Conservation (phyloP, 208 protist species). For the Perkinsela sp. region DNA sequence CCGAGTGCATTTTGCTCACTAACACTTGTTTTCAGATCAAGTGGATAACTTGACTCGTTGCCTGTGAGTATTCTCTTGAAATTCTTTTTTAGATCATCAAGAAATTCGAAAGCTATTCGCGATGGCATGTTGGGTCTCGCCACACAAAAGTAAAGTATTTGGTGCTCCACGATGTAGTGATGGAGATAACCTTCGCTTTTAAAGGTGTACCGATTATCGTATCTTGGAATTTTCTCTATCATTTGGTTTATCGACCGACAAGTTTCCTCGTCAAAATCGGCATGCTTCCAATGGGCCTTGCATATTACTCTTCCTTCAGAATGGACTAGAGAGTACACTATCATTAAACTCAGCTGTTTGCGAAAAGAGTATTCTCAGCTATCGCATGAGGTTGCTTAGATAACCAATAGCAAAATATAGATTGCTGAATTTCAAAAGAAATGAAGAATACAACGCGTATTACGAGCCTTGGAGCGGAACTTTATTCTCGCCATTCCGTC, state of each 20-base stretch:
- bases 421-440: too few relatives aligned
- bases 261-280: neutral
- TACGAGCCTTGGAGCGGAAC: too few relatives aligned
- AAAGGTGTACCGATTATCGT: slow-evolving; percentile 38
- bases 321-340: neutral
- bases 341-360: too few relatives aligned
- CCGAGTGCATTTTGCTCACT: slow-evolving; percentile 14
- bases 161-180: slow-evolving; percentile 51
- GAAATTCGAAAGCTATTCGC: slow-evolving; percentile 23
- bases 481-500: too few relatives aligned
- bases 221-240: slow-evolving; percentile 22
- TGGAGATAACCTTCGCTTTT: slow-evolving; percentile 26
- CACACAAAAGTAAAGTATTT: slow-evolving; percentile 34
- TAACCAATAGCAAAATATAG: too few relatives aligned
- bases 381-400: too few relatives aligned
- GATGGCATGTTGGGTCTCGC: slow-evolving; percentile 16
- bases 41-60: slow-evolving; percentile 13
- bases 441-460: too few relatives aligned
- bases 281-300: neutral
- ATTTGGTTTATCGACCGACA: slow-evolving; percentile 5
- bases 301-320: neutral
- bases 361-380: too few relatives aligned
- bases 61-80: slow-evolving; percentile 33
- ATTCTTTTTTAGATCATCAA: slow-evolving; percentile 17
- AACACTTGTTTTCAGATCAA: slow-evolving; percentile 11